A percentile compares a stretch with the other conserved stretches of the same genome.
These are phyloP conservation scores for Trichothecium sympodiale DNA, from an alignment of 2,329 filamentous ascomycete genomes.

Conservation along the genomic window DNA sequence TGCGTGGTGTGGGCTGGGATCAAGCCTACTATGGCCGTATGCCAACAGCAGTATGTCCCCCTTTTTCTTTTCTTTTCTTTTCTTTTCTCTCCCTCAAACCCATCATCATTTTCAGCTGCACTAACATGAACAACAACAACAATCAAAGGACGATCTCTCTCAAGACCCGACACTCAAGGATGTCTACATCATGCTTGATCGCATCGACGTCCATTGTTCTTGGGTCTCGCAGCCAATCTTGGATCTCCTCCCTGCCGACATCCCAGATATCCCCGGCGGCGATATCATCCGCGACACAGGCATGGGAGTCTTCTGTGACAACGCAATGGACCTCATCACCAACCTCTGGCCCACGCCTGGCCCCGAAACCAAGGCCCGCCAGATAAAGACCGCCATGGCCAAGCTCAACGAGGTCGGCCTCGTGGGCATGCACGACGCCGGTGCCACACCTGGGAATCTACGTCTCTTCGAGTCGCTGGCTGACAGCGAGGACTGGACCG, in stretches of 20 bases:
- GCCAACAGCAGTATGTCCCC: conserved; percentile 48
- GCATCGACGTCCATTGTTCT: conserved; percentile 59
- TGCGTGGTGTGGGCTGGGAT: conserved; percentile 61
- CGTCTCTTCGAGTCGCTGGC: conserved; percentile 42
- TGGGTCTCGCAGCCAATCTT: conserved; percentile 58
- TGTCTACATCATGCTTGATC: conserved; percentile 57
- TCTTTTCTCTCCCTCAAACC: background rate
- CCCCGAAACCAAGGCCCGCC: conserved; percentile 38
- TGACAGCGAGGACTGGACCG: conserved; percentile 37
- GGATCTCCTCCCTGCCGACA: conserved; percentile 41
- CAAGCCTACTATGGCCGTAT: conserved; percentile 53
- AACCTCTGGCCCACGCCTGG: conserved; percentile 46
- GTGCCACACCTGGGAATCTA: conserved; percentile 43
- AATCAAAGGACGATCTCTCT: conserved; percentile 42
- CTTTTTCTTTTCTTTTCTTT: background rate
- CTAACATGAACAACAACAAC: background rate
- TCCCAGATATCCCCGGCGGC: conserved; percentile 48
- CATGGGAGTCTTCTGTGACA: conserved; percentile 61
- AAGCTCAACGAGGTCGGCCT: conserved; percentile 54
- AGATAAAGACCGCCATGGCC: conserved; percentile 48
- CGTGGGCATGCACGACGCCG: conserved; percentile 60
- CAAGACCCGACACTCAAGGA: conserved; percentile 38
- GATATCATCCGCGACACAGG: conserved; percentile 51
- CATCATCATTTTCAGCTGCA: background rate
- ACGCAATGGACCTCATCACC: conserved; percentile 54